These are phyloP conservation scores for Thinopyrum elongatum DNA, from an alignment of 176 grass and related monocot species.

Conservation along the genomic window DNA sequence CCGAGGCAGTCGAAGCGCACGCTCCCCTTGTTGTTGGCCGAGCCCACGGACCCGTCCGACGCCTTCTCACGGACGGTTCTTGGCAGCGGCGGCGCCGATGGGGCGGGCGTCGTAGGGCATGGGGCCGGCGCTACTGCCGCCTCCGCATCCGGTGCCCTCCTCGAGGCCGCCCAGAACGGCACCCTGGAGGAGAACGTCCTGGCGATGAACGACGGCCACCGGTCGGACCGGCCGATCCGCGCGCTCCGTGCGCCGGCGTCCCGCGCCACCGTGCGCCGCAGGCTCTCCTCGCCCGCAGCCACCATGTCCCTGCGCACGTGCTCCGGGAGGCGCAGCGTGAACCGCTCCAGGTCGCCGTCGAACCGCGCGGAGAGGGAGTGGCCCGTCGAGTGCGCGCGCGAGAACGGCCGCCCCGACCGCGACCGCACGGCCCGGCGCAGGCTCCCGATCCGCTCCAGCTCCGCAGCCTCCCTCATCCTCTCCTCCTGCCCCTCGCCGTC, in stretches of 20 bases:
- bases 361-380: constrained; percentile 46
- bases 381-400: constrained; percentile 84
- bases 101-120: neutral
- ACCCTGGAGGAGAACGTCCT: constrained; percentile 65
- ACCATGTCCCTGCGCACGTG: constrained; percentile 61
- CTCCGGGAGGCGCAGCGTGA: constrained; percentile 79
- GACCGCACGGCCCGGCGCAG: constrained; percentile 61
- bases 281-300: constrained; percentile 39
- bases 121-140: neutral
- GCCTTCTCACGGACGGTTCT: constrained; percentile 26
- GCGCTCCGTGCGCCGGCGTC: constrained; percentile 32
- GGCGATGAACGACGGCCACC: constrained; percentile 75
- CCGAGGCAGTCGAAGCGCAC: constrained; percentile 65
- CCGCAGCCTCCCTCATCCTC: constrained; percentile 39
- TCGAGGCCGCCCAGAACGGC: constrained; percentile 56
- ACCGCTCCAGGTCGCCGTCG: constrained; percentile 53
- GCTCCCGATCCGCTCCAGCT: constrained; percentile 80
- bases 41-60: neutral
- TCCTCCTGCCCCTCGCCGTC: neutral
- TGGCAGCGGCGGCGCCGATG: neutral
- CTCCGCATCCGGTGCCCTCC: constrained; percentile 26
- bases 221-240: constrained; percentile 49
- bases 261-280: constrained; percentile 26
- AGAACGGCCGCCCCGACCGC: constrained; percentile 41
- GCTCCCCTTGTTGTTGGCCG: constrained; percentile 21